Percentiles rank a stretch among this genome's conserved stretches.
phyloP scores from a whole-genome alignment of 768 basidiomycete species.

The Gymnopilus dilepis region DNA sequence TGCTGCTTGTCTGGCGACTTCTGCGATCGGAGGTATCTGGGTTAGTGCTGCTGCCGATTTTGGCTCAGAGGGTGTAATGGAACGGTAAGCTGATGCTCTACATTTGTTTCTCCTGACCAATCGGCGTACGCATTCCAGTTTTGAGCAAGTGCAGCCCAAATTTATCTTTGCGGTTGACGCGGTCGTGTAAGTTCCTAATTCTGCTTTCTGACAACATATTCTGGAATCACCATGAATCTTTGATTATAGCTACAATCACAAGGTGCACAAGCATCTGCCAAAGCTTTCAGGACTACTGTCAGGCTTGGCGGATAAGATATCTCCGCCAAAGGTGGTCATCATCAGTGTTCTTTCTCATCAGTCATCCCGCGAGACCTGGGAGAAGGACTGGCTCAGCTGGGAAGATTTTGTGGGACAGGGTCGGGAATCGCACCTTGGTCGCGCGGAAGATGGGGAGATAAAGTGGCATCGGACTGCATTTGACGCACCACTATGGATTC shows the following conservation, averaged over 20 bases:
- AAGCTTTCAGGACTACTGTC: constrained; percentile 65
- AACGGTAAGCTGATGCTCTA: constrained; percentile 49
- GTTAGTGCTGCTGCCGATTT: constrained; percentile 85
- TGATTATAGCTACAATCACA: constrained; percentile 65
- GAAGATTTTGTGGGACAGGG: constrained; percentile 56
- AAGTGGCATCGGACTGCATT: constrained; percentile 66
- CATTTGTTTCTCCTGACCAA: constrained; percentile 10
- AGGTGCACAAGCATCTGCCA: constrained; percentile 67
- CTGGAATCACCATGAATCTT: constrained; percentile 16
- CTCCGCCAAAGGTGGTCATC: constrained; percentile 59
- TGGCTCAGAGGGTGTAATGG: constrained; percentile 76
- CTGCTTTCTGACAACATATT: constrained; percentile 12
- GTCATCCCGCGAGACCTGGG: constrained; percentile 44
- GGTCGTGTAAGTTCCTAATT: constrained; percentile 56
- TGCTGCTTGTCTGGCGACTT: constrained; percentile 67
- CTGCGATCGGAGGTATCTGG: constrained; percentile 82
- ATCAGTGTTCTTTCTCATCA: constrained; percentile 50
- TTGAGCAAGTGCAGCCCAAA: constrained; percentile 80
- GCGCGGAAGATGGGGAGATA: constrained; percentile 61
- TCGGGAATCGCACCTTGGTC: constrained; percentile 48
- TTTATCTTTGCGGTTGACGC: constrained; percentile 77
- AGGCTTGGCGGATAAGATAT: constrained; percentile 47
- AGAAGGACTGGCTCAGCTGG: constrained; percentile 58
- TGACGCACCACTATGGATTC: constrained; percentile 84
- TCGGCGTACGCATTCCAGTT: constrained; percentile 39